Conservation (phyloP, 2,329 filamentous ascomycete species). For the Ascochyta fabae region DNA sequence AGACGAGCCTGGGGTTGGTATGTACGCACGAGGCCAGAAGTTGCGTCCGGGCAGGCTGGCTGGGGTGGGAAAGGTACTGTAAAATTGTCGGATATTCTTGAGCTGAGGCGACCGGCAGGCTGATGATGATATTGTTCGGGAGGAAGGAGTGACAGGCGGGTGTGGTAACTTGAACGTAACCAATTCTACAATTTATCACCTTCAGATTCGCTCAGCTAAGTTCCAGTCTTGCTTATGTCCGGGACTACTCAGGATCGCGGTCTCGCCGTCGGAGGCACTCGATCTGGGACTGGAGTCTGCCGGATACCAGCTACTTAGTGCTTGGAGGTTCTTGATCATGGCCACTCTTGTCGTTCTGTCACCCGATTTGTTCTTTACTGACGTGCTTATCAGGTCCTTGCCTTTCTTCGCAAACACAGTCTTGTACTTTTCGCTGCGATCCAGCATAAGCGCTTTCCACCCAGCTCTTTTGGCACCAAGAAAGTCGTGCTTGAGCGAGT, state of each 20-base stretch:
- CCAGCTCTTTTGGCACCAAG: conserved; percentile 56
- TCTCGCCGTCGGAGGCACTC: neutral
- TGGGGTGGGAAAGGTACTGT: conserved; percentile 84
- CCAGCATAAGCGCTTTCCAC: conserved; percentile 56
- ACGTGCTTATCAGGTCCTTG: neutral
- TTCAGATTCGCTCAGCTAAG: neutral
- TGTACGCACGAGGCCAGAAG: conserved; percentile 74
- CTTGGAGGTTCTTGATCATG: neutral
- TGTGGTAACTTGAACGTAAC: neutral
- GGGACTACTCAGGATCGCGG: neutral
- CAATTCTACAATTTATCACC: neutral
- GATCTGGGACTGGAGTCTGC: neutral
- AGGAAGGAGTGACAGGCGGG: neutral
- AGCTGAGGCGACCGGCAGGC: conserved; percentile 28
- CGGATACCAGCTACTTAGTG: neutral
- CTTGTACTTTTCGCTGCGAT: conserved; percentile 35
- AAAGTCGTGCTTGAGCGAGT: conserved; percentile 60
- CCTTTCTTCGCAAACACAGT: neutral
- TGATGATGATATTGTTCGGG: neutral
- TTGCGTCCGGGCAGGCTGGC: conserved; percentile 74
- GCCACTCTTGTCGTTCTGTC: neutral
- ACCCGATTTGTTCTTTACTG: neutral
- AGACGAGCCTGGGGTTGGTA: conserved; percentile 84
- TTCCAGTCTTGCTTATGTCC: neutral
- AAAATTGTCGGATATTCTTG: conserved; percentile 66